Evolutionary conservation across 768 basidiomycete species (phyloP).

Genomic region (Phaeotremella fagi): DNA sequence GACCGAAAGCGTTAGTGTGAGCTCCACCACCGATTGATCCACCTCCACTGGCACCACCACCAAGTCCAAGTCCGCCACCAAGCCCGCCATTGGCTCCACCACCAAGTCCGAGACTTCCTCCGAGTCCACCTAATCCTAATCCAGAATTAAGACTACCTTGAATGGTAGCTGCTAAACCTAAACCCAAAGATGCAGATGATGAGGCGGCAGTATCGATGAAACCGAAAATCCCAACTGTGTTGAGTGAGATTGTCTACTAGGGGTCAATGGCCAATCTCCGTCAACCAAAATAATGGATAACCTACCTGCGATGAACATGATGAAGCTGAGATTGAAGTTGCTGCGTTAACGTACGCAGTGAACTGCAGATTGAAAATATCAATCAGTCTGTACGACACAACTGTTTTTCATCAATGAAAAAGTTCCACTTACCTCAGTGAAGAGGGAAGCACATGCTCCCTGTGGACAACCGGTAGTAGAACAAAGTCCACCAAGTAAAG

Average conservation of each 20-base stretch:
- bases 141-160: no score
- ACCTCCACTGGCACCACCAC: neutral
- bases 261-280: neutral
- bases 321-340: slow-evolving; percentile 1
- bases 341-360: neutral
- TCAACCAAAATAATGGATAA: neutral
- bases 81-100: neutral
- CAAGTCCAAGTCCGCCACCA: neutral
- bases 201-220: slow-evolving; percentile 12
- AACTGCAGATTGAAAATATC: no score
- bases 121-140: no score
- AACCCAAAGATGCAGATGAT: neutral
- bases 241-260: neutral
- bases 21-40: neutral
- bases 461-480: neutral
- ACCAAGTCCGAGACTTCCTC: no score
- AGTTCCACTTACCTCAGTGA: slow-evolving; percentile 4
- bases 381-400: no score
- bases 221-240: slow-evolving; percentile 11
- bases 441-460: slow-evolving; percentile 2
- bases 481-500: slow-evolving; percentile 5
- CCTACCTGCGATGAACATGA: neutral
- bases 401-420: no score
- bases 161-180: neutral
- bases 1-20: neutral